Evolutionary conservation across 148 eudicot species (phyloP).

Genomic region (Diospyros lotus): DNA sequence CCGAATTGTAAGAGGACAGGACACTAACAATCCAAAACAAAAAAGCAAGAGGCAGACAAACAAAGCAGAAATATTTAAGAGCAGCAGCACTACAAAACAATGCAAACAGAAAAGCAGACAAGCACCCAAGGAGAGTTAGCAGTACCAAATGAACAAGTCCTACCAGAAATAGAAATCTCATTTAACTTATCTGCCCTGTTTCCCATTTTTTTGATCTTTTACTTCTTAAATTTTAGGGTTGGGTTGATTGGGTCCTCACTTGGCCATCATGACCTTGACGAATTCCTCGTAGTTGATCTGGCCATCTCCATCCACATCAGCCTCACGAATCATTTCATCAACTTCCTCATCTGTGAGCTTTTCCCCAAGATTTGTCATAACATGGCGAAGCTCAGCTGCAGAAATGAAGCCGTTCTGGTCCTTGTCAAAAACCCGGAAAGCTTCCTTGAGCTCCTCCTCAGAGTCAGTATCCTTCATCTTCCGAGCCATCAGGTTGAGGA

Average conservation of each 20-base stretch:
- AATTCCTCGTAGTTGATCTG: conserved; percentile 8
- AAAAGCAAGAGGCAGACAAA: conserved; percentile 2
- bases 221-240: neutral
- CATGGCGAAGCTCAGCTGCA: conserved; percentile 5
- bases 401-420: conserved; percentile 10
- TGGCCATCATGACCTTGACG: conserved; percentile 12
- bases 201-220: neutral
- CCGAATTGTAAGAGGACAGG: neutral
- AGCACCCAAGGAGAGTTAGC: neutral
- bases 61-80: neutral
- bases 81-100: neutral
- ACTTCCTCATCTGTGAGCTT: conserved; percentile 4
- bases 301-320: conserved; percentile 4
- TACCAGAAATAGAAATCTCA: neutral
- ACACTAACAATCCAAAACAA: conserved; percentile 1
- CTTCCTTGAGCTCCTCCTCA: conserved; percentile 7
- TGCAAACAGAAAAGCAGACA: neutral
- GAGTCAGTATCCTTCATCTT: conserved; percentile 4
- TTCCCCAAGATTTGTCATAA: conserved; percentile 4
- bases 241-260: conserved; percentile 4
- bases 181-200: neutral
- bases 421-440: conserved; percentile 6
- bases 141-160: conserved; percentile 3
- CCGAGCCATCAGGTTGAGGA: conserved; percentile 4
- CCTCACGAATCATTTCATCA: conserved; percentile 4